Evolutionary conservation across 2,329 filamentous ascomycete species (phyloP), one percentile per base, ranked within the genome.

Genomic region (Ophiosphaerella korrae): DNA sequence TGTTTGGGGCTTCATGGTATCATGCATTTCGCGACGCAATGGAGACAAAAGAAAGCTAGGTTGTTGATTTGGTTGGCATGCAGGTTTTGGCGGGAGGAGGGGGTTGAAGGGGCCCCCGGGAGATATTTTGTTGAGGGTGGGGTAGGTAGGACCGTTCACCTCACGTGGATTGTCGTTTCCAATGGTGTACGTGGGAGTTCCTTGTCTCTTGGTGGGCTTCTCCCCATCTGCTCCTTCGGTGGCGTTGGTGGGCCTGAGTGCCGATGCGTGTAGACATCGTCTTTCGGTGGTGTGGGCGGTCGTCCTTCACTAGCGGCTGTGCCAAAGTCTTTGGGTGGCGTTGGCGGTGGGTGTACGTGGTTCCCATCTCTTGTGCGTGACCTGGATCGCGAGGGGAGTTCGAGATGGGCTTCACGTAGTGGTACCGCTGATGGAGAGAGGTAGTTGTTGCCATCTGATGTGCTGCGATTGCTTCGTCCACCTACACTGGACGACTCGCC

Each of bases 401-500:
- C 52, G 13, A 53, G 53, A 24, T 55, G 42, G 36, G 54, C 16
- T 60, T 59, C 29, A 50, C 53, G 46, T 57, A 59, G 44, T 55
- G 57, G 41, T 21, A 66, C 65, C n/a, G 67, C 63, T 33, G 62
- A 49, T 4, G 63, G 55, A 2, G 55, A 38, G 45, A 51, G 37
- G 24, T 51, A 14, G 11, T 39, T 29, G 34, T 57, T 55, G 29
- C 52, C 58, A 16, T 68, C 64, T 40, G 58, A 59, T n/a, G 63
- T 67, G 35, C 69, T 72, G 31, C 64, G 60, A 18, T 79, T 80
- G 64, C 83, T 84, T 46, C 81, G 81, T 26, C 81, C 83, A 1
- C 85, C 84, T 21, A 85, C 81, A 52, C 88, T 90, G 7, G 81
- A 84, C 8, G 81, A 87, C 72, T 97, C 93, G 5, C 86, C 89